Evolutionary conservation across 2,329 filamentous ascomycete species (phyloP).

Genomic region (Colletotrichum lentis): DNA sequence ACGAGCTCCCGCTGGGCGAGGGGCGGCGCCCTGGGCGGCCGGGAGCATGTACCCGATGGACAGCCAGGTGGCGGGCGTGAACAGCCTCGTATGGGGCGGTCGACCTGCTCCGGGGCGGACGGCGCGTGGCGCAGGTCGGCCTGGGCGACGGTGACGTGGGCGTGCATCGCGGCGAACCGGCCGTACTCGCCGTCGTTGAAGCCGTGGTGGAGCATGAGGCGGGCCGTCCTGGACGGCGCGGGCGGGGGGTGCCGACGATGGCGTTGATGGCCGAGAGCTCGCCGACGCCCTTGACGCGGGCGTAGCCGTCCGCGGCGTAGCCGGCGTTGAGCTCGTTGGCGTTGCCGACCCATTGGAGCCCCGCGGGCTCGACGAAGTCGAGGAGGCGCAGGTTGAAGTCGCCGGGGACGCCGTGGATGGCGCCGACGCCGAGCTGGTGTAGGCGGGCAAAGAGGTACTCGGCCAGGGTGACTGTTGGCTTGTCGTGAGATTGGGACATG

Average conservation of each 20-base stretch:
- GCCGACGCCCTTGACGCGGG: conserved; percentile 65
- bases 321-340: conserved; percentile 66
- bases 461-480: conserved; percentile 54
- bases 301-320: conserved; percentile 67
- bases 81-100: conserved; percentile 55
- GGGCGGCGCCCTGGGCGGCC: conserved; percentile 62
- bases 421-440: conserved; percentile 65
- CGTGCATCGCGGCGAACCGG: conserved; percentile 59
- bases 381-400: conserved; percentile 52
- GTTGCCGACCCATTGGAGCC: conserved; percentile 58
- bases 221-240: conserved; percentile 54
- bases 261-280: conserved; percentile 66
- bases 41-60: conserved; percentile 70
- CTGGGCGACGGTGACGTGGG: conserved; percentile 59
- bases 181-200: conserved; percentile 61
- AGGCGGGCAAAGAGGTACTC: conserved; percentile 70
- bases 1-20: conserved; percentile 61
- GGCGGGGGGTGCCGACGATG: conserved; percentile 63
- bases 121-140: conserved; percentile 55
- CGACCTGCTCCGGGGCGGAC: conserved; percentile 59
- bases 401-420: conserved; percentile 61
- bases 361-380: conserved; percentile 49
- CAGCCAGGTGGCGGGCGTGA: conserved; percentile 64
- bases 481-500: conserved; percentile 2
- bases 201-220: conserved; percentile 60